Base-by-base conservation (phyloP, 345 rosid genomes). In the Populus davidiana region DNA sequence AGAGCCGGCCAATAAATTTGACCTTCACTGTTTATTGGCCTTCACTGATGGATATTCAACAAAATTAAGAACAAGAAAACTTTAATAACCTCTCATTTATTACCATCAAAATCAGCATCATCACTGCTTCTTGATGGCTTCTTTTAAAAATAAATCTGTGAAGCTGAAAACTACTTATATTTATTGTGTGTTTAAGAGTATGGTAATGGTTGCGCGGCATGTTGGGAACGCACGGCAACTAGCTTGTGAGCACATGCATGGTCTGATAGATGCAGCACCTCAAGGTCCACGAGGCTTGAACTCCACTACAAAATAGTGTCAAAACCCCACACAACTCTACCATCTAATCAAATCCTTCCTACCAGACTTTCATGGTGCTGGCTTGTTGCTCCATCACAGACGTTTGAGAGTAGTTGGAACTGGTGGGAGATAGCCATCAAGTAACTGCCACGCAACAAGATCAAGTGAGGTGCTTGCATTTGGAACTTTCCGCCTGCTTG, bases 391-490 rank as follows among this genome's bases (percentile, higher is more conserved):
- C 67, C 23, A 6, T 54, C 36, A 59, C 5, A 25, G 69, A 43
- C 61, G 50, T 71, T 63, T 3, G 47, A 10, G 79, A 79, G 86
- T 81, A 13, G 87, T 78, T 84, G 81, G 78, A 71, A 67, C 81
- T 6, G 88, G 79, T 86, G 83, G 59, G 80, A 84, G 62, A 81
- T 35, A 56, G 72, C 85, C 80, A 78, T 81, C 85, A 72, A 65
- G 75, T 72, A 75, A 81, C 61, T 54, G 79, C 81, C 84, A 82
- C 82, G 84, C 80, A 75, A 82, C 79, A 69, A 75, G 65, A 52
- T 52, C 38, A 67, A 5, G 49, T 43, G 13, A 21, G 44, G 1
- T 20, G 50, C 14, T 5, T 64, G 50, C 14, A 3, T 52, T 70
- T 66, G 20, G 6, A 49, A 61, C 16, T 63, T 70, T 63, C 41